phyloP scores from a whole-genome alignment of 1,284 basidiomycete species.

The Sparassis latifolia region DNA sequence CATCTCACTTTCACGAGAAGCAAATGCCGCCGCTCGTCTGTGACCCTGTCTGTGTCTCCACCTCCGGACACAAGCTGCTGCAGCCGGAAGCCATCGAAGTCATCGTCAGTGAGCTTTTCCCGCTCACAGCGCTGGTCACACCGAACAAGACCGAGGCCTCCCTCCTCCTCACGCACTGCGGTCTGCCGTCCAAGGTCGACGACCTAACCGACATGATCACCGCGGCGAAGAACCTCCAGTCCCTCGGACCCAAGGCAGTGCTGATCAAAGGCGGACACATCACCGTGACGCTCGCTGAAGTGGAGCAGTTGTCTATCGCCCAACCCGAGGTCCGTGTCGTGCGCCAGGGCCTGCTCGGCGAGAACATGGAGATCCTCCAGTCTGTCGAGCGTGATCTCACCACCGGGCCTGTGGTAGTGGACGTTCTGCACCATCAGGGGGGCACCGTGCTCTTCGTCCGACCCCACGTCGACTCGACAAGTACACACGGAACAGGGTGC shows the following conservation, averaged over 20 bases:
- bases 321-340: conserved; percentile 31
- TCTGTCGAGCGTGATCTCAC: conserved; percentile 17
- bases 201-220: conserved; percentile 58
- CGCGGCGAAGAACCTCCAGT: conserved; percentile 50
- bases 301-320: conserved; percentile 26
- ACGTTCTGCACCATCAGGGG: conserved; percentile 54
- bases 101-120: conserved; percentile 63
- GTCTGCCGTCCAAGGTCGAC: conserved; percentile 30
- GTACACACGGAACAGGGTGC: conserved; percentile 92
- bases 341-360: conserved; percentile 37
- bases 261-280: conserved; percentile 90
- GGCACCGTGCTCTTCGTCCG: conserved; percentile 54
- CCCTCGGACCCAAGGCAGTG: conserved; percentile 50
- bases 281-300: conserved; percentile 36
- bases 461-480: conserved; percentile 60
- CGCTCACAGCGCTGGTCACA: conserved; percentile 72
- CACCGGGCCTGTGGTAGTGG: conserved; percentile 54
- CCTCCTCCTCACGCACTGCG: conserved; percentile 47
- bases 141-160: conserved; percentile 86
- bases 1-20: conserved; percentile 25
- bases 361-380: conserved; percentile 60
- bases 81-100: conserved; percentile 58
- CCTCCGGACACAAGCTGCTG: conserved; percentile 82
- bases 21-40: conserved; percentile 56
- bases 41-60: conserved; percentile 92